A percentile compares a stretch with the other conserved stretches of the same genome.
phyloP scores from a whole-genome alignment of 2,329 filamentous ascomycete genomes.

The Alternaria ventricosa region DNA sequence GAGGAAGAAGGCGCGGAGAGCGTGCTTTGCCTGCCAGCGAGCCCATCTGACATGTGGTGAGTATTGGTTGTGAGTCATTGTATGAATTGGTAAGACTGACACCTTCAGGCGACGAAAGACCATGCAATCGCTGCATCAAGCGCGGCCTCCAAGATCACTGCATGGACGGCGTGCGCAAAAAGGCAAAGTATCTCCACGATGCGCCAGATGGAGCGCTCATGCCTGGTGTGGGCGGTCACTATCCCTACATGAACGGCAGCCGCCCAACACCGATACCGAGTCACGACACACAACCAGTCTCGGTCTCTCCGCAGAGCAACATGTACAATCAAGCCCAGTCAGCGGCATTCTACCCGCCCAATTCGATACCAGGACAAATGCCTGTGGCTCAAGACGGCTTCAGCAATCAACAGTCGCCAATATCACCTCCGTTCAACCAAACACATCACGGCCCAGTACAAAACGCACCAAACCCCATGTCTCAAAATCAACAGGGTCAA shows the following conservation, averaged over 20 bases:
- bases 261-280: conserved; percentile 46
- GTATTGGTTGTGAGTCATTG: conserved; percentile 49
- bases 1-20: conserved; percentile 93
- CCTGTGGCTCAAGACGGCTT: conserved; percentile 60
- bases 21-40: conserved; percentile 95
- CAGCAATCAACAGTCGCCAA: conserved; percentile 72
- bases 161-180: conserved; percentile 96
- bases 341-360: conserved; percentile 50
- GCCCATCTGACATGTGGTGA: conserved; percentile 98
- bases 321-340: conserved; percentile 53
- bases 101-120: conserved; percentile 83
- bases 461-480: conserved; percentile 56
- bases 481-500: conserved; percentile 48
- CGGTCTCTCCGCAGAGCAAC: conserved; percentile 45
- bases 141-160: conserved; percentile 88
- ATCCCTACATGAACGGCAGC: conserved; percentile 61
- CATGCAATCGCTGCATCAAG: conserved; percentile 93
- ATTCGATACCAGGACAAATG: conserved; percentile 48
- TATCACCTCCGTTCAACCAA: conserved; percentile 75
- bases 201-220: conserved; percentile 87
- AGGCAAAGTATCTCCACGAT: conserved; percentile 98
- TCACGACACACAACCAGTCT: conserved; percentile 32
- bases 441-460: conserved; percentile 53
- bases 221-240: conserved; percentile 80
- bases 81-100: neutral